These are phyloP conservation scores for Dicorynia guianensis DNA, from an alignment of 306 rosid genomes.

Conservation along the genomic window DNA sequence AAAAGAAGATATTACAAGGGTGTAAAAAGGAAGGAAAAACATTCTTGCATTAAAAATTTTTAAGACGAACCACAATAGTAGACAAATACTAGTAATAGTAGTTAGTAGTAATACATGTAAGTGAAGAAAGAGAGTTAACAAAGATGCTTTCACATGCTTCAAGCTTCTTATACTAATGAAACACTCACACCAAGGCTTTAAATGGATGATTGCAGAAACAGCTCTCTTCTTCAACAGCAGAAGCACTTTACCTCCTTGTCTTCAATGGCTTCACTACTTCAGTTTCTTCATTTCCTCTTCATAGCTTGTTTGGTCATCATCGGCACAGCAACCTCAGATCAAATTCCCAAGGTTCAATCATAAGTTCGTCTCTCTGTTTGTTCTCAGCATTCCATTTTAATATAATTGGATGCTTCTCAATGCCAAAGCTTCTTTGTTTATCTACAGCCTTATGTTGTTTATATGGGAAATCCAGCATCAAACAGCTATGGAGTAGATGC, in stretches of 20 bases:
- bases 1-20: background rate
- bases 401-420: background rate
- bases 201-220: constrained; percentile 36
- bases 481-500: constrained; percentile 44
- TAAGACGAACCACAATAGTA: background rate
- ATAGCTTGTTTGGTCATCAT: constrained; percentile 44
- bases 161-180: constrained; percentile 36
- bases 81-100: background rate
- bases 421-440: background rate
- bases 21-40: background rate
- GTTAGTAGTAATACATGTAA: constrained; percentile 6
- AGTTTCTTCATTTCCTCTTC: constrained; percentile 46
- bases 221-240: constrained; percentile 17
- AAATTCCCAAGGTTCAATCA: constrained; percentile 66
- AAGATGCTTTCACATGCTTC: constrained; percentile 53
- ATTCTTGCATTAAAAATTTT: background rate
- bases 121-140: constrained; percentile 29
- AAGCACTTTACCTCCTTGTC: constrained; percentile 25
- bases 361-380: background rate
- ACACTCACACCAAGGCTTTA: constrained; percentile 47
- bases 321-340: constrained; percentile 51
- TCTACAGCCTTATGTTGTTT: constrained; percentile 84
- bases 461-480: constrained; percentile 81
- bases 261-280: constrained; percentile 63
- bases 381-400: background rate